Evolutionary conservation across 345 rosid species (phyloP), one percentile per base, ranked within the genome.

Genomic region (Boechera divaricarpa): DNA sequence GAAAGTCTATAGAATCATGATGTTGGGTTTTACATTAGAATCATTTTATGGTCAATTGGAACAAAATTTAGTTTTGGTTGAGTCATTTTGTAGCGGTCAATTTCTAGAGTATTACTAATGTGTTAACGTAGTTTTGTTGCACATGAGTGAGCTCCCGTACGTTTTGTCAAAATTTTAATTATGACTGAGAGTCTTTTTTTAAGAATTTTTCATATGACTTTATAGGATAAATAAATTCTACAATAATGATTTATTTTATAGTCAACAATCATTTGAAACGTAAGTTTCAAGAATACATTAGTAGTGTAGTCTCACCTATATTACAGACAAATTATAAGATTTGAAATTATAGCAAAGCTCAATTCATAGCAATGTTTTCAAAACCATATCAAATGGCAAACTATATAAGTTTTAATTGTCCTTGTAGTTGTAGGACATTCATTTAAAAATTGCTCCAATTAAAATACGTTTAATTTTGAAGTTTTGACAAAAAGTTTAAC

Each of bases 271-370:
- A 72, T 51, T 60, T 39, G 51, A 72, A 33, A 71, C 10, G 13
- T 59, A 71, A 36, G 48, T 72, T 72, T 52, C 51, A 72, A 72
- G 32, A 42, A 42, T 16, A 57, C 41, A 44, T 41, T n/a, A 10
- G 18, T 29, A 47, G 18, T 28, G 29, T 24, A 59, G n/a, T 56
- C 74, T 29, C 66, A 58, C 11, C 33, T 52, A 12, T 21, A 11
- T 16, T 31, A 28, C 63, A 55, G 10, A 31, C 6, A 52, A 52
- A 36, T 36, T 21, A 21, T 21, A 21, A 21, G 24, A 21, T 21
- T 21, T 21, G 24, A 21, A 21, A 21, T 21, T 1, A 21, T 31
- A 31, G 32, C 5, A 3, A 31, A 3, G 32, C 32, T 31, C 32
- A 31, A 31, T 31, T 31, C 32, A 28, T 28, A 28, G 29, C 29